Evolutionary conservation across 169 alveolate genomes (phyloP).

Genomic region (Theileria orientalis): DNA sequence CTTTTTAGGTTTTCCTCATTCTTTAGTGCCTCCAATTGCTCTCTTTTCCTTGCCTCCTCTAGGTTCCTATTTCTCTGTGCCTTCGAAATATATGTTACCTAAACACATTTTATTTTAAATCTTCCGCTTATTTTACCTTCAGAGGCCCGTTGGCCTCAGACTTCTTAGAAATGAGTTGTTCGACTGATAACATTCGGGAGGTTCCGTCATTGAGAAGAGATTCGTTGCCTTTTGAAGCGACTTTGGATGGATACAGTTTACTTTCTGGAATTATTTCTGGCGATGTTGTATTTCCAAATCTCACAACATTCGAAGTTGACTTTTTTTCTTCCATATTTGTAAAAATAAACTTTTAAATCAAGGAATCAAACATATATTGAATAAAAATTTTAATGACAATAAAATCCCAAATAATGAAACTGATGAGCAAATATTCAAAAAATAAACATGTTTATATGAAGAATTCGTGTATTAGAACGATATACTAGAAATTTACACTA

Average conservation of each 20-base stretch:
- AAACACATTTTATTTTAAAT: constrained; percentile 3
- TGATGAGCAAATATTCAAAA: no score
- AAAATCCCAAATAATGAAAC: no score
- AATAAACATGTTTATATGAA: neutral
- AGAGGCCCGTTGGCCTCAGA: constrained; percentile 11
- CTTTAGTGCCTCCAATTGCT: constrained; percentile 22
- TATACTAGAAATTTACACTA: no score
- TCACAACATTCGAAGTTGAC: neutral
- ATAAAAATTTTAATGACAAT: neutral
- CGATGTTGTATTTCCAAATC: constrained; percentile 4
- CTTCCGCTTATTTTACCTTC: constrained; percentile 39
- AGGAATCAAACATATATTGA: neutral
- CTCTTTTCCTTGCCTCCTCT: constrained; percentile 45
- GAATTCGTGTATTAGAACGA: no score
- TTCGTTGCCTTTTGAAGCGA: neutral
- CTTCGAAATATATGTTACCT: constrained; percentile 67
- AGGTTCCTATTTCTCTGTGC: constrained; percentile 64
- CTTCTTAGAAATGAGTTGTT: constrained; percentile 1
- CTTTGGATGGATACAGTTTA: neutral
- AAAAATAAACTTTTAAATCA: neutral
- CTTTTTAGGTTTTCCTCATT: constrained; percentile 32
- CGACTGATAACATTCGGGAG: constrained; percentile 13
- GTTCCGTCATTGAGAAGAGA: neutral
- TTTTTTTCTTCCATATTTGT: neutral
- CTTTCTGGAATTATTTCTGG: constrained; percentile 21